Conservation (phyloP, 192 early-diverging fungal species). For the Chytriomyces confervae region DNA sequence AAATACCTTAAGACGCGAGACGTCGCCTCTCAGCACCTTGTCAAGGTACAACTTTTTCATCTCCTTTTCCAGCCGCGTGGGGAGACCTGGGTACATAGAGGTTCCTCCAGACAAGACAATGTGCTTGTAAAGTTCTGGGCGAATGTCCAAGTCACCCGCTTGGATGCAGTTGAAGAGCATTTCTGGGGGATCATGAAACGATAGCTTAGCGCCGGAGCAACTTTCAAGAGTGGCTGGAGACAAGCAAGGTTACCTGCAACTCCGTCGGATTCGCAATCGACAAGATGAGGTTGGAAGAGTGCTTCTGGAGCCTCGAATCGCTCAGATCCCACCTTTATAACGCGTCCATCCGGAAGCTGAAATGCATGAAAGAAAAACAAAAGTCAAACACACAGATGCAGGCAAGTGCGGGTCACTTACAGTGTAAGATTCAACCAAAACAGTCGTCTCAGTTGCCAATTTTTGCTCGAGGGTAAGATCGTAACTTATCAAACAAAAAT, state of each 20-base stretch:
- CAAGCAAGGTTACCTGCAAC: conserved; percentile 70
- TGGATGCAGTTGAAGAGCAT: conserved; percentile 93
- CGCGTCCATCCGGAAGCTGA: conserved; percentile 95
- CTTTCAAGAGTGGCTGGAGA: background rate
- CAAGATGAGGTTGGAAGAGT: conserved; percentile 96
- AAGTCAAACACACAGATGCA: background rate
- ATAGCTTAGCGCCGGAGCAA: background rate
- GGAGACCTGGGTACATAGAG: conserved; percentile 98
- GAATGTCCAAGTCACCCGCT: conserved; percentile 87
- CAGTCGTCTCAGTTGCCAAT: conserved; percentile 95
- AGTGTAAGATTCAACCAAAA: conserved; percentile 93
- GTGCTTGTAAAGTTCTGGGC: conserved; percentile 94
- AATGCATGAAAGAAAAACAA: background rate
- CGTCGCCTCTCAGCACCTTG: conserved; percentile 87
- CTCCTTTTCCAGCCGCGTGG: conserved; percentile 97
- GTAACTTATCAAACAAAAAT: conserved; percentile 64
- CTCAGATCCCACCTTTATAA: conserved; percentile 98
- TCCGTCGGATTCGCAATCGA: conserved; percentile 92
- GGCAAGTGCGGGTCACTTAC: conserved; percentile 47
- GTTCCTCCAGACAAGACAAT: conserved; percentile 98
- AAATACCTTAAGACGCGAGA: conserved; percentile 73
- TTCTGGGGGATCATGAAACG: conserved; percentile 57
- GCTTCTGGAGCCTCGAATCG: conserved; percentile 98
- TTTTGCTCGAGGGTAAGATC: conserved; percentile 93
- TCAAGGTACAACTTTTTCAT: conserved; percentile 94